Conservation (phyloP, 2,329 filamentous ascomycete species). For the Fusarium sp. region DNA sequence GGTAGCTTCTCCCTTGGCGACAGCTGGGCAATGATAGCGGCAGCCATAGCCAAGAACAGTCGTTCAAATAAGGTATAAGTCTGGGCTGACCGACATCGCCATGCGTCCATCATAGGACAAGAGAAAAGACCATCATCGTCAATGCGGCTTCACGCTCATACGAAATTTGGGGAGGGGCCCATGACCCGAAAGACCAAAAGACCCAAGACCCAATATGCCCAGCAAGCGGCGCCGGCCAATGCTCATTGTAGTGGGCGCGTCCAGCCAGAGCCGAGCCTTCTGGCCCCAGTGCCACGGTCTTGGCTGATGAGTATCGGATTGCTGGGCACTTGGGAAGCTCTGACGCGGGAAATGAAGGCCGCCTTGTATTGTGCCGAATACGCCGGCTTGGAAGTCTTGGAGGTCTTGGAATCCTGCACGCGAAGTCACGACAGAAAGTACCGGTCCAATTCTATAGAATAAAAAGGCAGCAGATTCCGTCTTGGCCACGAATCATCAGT, state of each 20-base stretch:
- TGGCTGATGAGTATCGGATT: slow-evolving; percentile 43
- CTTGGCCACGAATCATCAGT: slow-evolving; percentile 24
- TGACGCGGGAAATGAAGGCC: slow-evolving; percentile 43
- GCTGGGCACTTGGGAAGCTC: slow-evolving; percentile 34
- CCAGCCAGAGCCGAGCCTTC: slow-evolving; percentile 34
- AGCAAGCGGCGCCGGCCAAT: slow-evolving; percentile 35
- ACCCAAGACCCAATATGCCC: slow-evolving; percentile 25
- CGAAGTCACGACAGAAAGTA: slow-evolving; percentile 23
- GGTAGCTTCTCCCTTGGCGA: slow-evolving; percentile 6
- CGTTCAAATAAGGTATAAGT: slow-evolving; percentile 13
- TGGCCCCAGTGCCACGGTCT: slow-evolving; percentile 42
- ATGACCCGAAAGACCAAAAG: slow-evolving; percentile 22
- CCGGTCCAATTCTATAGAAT: slow-evolving; percentile 3
- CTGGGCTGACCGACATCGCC: slow-evolving; percentile 12
- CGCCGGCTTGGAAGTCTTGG: slow-evolving; percentile 45
- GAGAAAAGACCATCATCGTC: slow-evolving; percentile 20
- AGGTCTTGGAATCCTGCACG: slow-evolving; percentile 36
- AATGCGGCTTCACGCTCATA: slow-evolving; percentile 7
- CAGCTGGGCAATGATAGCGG: not conserved
- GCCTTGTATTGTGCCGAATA: slow-evolving; percentile 43
- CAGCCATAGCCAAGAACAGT: slow-evolving; percentile 9
- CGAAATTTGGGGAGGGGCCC: slow-evolving; percentile 7
- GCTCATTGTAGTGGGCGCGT: slow-evolving; percentile 24
- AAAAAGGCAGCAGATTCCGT: slow-evolving; percentile 21
- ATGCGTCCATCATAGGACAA: slow-evolving; percentile 15